Evolutionary conservation across 345 rosid species (phyloP), one percentile per base, ranked within the genome.

Genomic region (Syzygium grande): DNA sequence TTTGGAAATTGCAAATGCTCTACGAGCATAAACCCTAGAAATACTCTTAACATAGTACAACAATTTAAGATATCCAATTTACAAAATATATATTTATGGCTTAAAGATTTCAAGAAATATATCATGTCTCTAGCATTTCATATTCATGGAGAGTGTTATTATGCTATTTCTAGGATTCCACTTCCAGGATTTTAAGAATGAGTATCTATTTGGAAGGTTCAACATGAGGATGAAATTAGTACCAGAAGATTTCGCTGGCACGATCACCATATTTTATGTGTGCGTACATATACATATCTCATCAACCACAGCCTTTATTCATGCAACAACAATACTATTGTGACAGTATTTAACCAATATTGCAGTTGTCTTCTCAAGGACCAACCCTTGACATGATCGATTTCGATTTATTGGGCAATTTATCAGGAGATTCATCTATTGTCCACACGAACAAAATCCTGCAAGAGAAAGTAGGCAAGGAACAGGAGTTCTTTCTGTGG

Each of bases 151-250:
- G 46, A 43, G 46, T 43, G 6, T 43, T 43, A 43, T 7, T 43
- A 43, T 43, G 46, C 46, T 43, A 1, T 5, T 43, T 43, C 46
- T 7, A 43, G 46, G 6, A 43, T 43, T 43, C 46, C 46, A 43
- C 46, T 6, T 43, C 7, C 46, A 43, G 7, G 1, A 43, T 43
- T 43, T 43, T 43, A 59, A 88, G 87, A 92, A 92, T 9, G 88
- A 93, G 84, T 95, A 65, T 87, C 51, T 95, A 3, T 93, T 86
- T 27, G 97, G 94, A 14, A 93, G 90, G 89, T 90, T 94, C 25
- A 93, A 92, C 87, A 91, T 95, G 95, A 90, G 90, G 52, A 90
- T 94, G 63, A 94, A 94, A 88, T 94, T 95, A 15, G 95, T 93
- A 43, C 88, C 92, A 3, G 95, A 95, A 29, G 93, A 94, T 79